Percentiles rank a stretch among this genome's conserved stretches.
These are phyloP conservation scores for Ambispora gerdemannii DNA, from an alignment of 192 early-diverging fungal species.

Conservation along the genomic window DNA sequence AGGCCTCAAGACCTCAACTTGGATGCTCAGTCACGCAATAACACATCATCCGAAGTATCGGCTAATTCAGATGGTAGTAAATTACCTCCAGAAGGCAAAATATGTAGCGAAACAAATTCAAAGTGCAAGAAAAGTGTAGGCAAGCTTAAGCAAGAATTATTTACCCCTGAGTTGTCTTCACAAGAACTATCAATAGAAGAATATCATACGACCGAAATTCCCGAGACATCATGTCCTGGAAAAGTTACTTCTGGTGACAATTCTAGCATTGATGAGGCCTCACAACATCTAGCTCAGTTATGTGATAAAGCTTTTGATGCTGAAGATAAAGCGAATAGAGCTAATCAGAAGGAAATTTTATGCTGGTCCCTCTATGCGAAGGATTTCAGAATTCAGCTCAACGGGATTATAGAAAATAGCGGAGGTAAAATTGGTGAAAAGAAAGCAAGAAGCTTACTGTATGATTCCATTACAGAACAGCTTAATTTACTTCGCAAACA, in stretches of 20 bases:
- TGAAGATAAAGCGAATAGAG: background rate
- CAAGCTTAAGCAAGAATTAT: too few species aligned
- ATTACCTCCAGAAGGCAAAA: too few species aligned
- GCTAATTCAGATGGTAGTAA: too few species aligned
- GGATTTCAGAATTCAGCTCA: conserved; percentile 23
- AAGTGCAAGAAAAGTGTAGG: too few species aligned
- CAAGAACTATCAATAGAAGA: background rate
- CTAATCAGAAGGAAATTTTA: conserved; percentile 21
- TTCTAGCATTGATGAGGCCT: too few species aligned
- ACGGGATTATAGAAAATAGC: conserved; percentile 9
- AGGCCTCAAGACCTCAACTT: conserved; percentile 2
- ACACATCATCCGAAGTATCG: too few species aligned
- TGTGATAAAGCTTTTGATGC: conserved; percentile 5
- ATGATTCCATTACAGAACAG: conserved; percentile 15
- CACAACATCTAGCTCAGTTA: conserved; percentile 21
- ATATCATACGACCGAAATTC: conserved; percentile 13
- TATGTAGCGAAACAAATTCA: conserved; percentile 7
- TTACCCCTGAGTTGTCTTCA: background rate
- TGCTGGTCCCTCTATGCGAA: conserved; percentile 11
- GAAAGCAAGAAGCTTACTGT: conserved; percentile 16
- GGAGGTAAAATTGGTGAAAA: conserved; percentile 10
- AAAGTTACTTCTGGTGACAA: too few species aligned
- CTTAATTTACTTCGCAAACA: conserved; percentile 9
- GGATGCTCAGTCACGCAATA: background rate
- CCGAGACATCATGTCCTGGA: background rate